Evolutionary conservation across 306 rosid species (phyloP).

Genomic region (Styphnolobium japonicum): DNA sequence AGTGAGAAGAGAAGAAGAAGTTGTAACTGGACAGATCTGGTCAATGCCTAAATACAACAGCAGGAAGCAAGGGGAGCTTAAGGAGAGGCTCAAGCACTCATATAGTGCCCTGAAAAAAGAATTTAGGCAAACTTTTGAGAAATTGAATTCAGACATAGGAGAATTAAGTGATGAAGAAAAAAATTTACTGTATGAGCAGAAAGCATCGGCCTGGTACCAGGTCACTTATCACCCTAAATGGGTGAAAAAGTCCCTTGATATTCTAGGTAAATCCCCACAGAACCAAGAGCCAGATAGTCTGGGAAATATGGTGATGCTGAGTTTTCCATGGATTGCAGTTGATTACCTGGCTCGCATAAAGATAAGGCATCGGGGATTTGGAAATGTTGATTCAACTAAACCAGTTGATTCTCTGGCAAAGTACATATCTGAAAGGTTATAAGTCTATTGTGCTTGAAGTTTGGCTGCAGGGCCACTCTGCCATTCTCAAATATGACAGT

Average conservation of each 20-base stretch:
- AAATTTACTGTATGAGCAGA: constrained; percentile 60
- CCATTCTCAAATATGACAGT: constrained; percentile 22
- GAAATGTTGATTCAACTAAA: constrained; percentile 41
- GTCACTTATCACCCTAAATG: constrained; percentile 80
- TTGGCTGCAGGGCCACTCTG: constrained; percentile 57
- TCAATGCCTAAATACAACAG: constrained; percentile 86
- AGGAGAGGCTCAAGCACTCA: constrained; percentile 88
- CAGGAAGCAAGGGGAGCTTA: constrained; percentile 86
- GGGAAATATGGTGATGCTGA: constrained; percentile 48
- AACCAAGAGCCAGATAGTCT: constrained; percentile 36
- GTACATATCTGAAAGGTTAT: constrained; percentile 62
- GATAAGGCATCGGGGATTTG: constrained; percentile 40
- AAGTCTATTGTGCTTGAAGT: background rate
- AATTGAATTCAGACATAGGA: constrained; percentile 38
- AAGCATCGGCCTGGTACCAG: constrained; percentile 88
- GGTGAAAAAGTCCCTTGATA: constrained; percentile 45
- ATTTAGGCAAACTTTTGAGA: constrained; percentile 71
- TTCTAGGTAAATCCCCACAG: constrained; percentile 32
- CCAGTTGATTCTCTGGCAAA: constrained; percentile 60
- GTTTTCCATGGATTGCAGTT: constrained; percentile 84
- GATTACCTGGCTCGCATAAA: constrained; percentile 83
- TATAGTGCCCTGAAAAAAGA: constrained; percentile 73
- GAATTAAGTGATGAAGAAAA: constrained; percentile 59
- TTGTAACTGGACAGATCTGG: constrained; percentile 90
- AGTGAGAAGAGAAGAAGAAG: constrained; percentile 79